Evolutionary conservation across 2,329 filamentous ascomycete genomes (phyloP), one percentile per base, ranked within the genome.

Genomic region (Whalleya microplaca): DNA sequence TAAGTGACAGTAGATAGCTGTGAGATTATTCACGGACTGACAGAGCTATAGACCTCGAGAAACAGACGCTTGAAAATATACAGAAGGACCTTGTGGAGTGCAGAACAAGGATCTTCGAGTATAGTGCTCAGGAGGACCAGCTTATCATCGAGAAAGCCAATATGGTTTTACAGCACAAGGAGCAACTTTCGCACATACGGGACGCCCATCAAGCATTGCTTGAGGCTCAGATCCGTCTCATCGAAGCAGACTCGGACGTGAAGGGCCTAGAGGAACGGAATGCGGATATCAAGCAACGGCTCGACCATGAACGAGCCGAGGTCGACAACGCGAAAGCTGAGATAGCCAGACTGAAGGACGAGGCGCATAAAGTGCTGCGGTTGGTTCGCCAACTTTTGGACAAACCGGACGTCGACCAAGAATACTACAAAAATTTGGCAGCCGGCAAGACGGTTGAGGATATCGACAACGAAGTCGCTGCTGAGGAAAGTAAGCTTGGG

Each of bases 201-300:
- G 73, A 78, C 47, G 80, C 85, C 5, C 85, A 90, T 50, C 80
- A 87, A 45, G 81, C 83, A 14, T 75, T 91, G 10, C 73, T 93
- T 16, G 86, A 93, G 65, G 85, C 84, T 1, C 83, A 90, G 63
- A 80, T 97, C 44, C 80, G 86, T 58, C 76, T 84, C 0, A 83
- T 96, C 27, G 95, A 99, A 76, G 93, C 92, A 1, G 73, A 80
- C n/a, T 97, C 92, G 0, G 95, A 99, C 66, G 73, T 89, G 2
- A 80, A 85, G 44, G 83, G 84, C 5, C 78, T 97, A n/a, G 83
- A 84, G 65, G 76, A 78, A 16, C 86, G 87, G 55, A 91, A 92
- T 64, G 65, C 72, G 8, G 78, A 84, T 46, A 84, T 92, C 55
- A 78, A 81, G 52, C 69, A 77, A 42, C 72, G 75, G 43, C 76